These are phyloP conservation scores for Talaromyces marneffei DNA, from an alignment of 2,329 filamentous ascomycete genomes.

Conservation along the genomic window DNA sequence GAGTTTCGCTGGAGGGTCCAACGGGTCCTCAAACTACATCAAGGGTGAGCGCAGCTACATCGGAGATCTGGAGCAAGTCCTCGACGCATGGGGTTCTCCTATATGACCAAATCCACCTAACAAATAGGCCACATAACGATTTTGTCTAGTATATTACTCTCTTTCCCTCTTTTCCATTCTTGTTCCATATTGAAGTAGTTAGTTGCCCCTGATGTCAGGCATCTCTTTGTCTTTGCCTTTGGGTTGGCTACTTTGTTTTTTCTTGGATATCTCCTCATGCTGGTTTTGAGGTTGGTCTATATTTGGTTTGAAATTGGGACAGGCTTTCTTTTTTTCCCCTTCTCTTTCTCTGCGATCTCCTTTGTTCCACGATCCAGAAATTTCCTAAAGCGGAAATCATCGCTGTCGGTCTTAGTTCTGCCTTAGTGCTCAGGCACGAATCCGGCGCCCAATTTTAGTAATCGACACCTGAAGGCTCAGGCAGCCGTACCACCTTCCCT, in stretches of 20 bases:
- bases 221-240: background rate
- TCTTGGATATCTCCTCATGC: background rate
- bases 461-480: slow-evolving; percentile 3
- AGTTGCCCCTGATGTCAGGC: background rate
- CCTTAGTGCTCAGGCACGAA: background rate
- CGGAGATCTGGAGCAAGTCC: slow-evolving; percentile 9
- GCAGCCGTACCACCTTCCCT: background rate
- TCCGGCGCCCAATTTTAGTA: too few species aligned
- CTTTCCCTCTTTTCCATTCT: background rate
- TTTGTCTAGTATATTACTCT: background rate
- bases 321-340: background rate
- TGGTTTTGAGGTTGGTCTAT: background rate
- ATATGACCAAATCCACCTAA: background rate
- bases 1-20: slow-evolving; percentile 10
- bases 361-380: background rate
- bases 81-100: slow-evolving; percentile 5
- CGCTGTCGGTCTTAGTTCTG: background rate
- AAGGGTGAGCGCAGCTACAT: slow-evolving; percentile 13
- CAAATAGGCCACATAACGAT: background rate
- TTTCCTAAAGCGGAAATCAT: slow-evolving; percentile 7
- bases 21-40: slow-evolving; percentile 5
- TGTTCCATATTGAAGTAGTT: background rate
- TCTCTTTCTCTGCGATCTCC: background rate
- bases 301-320: background rate
- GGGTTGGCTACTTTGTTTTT: background rate